Evolutionary conservation across 192 early-diverging fungal genomes (phyloP), one percentile per base, ranked within the genome.

Genomic region (Dissophora ornata): DNA sequence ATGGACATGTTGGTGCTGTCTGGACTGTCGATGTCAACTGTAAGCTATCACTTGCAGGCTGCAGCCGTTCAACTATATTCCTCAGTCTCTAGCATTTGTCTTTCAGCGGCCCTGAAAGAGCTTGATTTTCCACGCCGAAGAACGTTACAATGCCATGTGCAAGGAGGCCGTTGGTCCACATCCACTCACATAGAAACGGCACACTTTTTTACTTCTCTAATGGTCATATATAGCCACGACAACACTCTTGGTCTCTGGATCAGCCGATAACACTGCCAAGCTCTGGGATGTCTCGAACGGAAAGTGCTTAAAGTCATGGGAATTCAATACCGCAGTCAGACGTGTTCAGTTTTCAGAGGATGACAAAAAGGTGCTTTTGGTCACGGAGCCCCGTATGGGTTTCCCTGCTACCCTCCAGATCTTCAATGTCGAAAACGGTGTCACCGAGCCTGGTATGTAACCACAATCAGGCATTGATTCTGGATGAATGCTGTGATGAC

Each of bases 311-410:
- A 94, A 93, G 86, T 91, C 87, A 26, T 98, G 96, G 95, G 87
- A 95, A 61, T 87, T 92, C 69, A 87, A 88, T 60, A 96, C 93
- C 24, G 96, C 97, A 8, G 95, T 97, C 21, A 91, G 95, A 84
- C 85, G 90, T 49, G 94, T 99, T 30, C 87, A 89, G 59, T 99
- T 96, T 62, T 93, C 92, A 40, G 88, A 93, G 73, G 98, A 97
- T 68, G 93, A 96, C 83, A 83, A 86, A 40, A 90, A 88, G 82
- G 90, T 94, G 21, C 82, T 98, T 56, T 88, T 93, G 73, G 95
- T 98, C 28, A 98, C 96, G n/a, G 98, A 99, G 81, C 89, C 92
- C 57, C 92, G 91, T 64, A 98, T 98, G 97, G 97, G 97, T 56
- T 89, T 90, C 80, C 87, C 88, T 30, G 91, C 88, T 32, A 92